Base-by-base conservation (phyloP, 352 stramenopile species). In the Pythium phragmitis region DNA sequence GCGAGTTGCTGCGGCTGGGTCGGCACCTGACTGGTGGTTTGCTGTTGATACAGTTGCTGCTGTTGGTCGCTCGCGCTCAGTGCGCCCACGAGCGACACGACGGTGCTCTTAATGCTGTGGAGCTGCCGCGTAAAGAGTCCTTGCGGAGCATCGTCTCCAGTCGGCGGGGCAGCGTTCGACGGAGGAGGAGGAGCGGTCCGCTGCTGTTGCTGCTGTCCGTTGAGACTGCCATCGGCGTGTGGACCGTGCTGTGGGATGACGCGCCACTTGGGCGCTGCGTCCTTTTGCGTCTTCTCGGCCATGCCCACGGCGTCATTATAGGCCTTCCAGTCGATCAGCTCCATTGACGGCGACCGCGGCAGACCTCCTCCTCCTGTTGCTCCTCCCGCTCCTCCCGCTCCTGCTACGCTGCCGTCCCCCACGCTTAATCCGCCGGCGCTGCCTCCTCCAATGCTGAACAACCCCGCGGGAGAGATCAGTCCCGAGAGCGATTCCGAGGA, bases 261-360 rank as follows among this genome's bases (percentile, higher is more conserved):
- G 21, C 82, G 77, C 85, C 85, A 94, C 59, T 89, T 90, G 36
- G 71, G 54, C 12, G 71, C 49, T 28, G 33, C 33, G 50, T 86
- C 80, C 42, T 89, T 88, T 41, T 83, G 76, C 0, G 66, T 62
- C 59, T 88, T 87, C 52, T 92, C 83, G 3, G 60, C 67, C 21
- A 64, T 64, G 21, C 63, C 67, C 16, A 62, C 66, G 1, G 81
- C 75, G 26, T 94, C 85, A 55, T 94, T 94, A 72, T 92, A 91
- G 56, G 80, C 77, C 60, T 94, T 94, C 85, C 85, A 94, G 72
- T 94, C 85, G 57, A 94, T 94, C 50, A 88, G 87, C 47, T 91
- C 85, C 51, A 82, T 87, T 28, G 83, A 90, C 23, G 79, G 73
- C 4, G 76, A 76, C 23, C 64, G 57, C 48, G 64, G 57, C 12